Evolutionary conservation across 495 filamentous ascomycete genomes (phyloP).

Genomic region (Talaromyces stipitatus): DNA sequence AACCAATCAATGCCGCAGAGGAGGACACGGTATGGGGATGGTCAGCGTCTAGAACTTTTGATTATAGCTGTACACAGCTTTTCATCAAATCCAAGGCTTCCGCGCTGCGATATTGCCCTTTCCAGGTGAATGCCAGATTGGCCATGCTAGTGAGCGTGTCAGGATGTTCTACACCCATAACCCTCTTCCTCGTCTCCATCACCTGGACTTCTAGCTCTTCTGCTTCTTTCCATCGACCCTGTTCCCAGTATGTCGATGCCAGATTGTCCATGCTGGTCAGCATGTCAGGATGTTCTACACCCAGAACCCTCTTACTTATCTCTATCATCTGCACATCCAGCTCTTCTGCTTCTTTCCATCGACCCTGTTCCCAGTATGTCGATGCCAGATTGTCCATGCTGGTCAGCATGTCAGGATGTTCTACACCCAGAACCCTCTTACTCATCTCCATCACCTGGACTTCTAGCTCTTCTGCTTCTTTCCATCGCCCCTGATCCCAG

Average conservation of each 20-base stretch:
- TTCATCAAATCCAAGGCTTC: too few species aligned
- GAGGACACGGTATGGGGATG: constrained; percentile 19
- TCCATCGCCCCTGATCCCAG: constrained; percentile 16
- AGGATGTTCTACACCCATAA: too few species aligned
- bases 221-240: constrained; percentile 18
- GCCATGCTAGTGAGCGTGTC: too few species aligned
- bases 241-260: constrained; percentile 11
- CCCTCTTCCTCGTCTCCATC: too few species aligned
- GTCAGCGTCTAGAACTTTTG: constrained; percentile 13
- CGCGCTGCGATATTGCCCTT: too few species aligned
- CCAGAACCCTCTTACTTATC: constrained; percentile 10
- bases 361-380: neutral
- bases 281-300: constrained; percentile 17
- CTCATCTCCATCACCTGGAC: neutral
- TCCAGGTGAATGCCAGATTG: too few species aligned
- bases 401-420: constrained; percentile 8
- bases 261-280: constrained; percentile 15
- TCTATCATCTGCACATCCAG: constrained; percentile 15
- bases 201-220: too few species aligned
- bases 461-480: constrained; percentile 19
- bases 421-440: constrained; percentile 9
- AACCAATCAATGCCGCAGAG: too few species aligned
- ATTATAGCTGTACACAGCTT: constrained; percentile 13
- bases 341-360: constrained; percentile 10
- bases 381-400: constrained; percentile 3